These are phyloP conservation scores for Penicillium angulare DNA, from an alignment of 495 filamentous ascomycete genomes.

Conservation along the genomic window DNA sequence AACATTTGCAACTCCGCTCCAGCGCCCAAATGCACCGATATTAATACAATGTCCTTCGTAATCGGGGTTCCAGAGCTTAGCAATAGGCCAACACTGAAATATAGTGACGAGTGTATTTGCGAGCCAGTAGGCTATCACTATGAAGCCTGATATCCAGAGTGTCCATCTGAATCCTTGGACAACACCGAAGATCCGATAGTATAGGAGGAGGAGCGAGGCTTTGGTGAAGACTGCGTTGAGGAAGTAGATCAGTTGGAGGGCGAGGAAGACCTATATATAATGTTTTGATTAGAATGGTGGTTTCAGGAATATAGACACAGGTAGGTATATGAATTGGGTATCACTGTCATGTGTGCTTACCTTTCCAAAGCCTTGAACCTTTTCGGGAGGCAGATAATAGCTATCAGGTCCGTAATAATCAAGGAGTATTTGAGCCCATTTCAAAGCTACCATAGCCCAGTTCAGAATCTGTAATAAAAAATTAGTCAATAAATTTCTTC, in stretches of 20 bases:
- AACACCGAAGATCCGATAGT: conserved; percentile 41
- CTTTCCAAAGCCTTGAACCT: conserved; percentile 20
- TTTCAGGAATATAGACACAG: background rate
- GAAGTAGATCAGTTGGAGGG: conserved; percentile 26
- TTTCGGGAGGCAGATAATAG: conserved; percentile 7
- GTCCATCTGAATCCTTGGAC: conserved; percentile 34
- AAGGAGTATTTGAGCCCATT: conserved; percentile 20
- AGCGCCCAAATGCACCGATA: conserved; percentile 40
- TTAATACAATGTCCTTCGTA: conserved; percentile 36
- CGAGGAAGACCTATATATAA: conserved; percentile 30
- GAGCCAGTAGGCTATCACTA: conserved; percentile 41
- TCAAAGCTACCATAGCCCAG: conserved; percentile 21
- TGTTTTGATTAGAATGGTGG: no score
- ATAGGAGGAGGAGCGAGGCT: conserved; percentile 40
- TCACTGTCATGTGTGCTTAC: no score
- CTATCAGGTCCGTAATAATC: conserved; percentile 17
- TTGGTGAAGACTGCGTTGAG: conserved; percentile 28
- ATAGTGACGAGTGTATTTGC: conserved; percentile 17
- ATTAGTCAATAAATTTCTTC: background rate
- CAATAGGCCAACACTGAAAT: conserved; percentile 21
- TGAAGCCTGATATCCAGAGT: conserved; percentile 29
- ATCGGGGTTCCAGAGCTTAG: conserved; percentile 23
- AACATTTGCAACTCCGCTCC: conserved; percentile 46
- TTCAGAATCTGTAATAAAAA: conserved; percentile 12
- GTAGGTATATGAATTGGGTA: no score